Evolutionary conservation across 768 basidiomycete genomes (phyloP), one percentile per base, ranked within the genome.

Genomic region (Leccinellum rugosiceps): DNA sequence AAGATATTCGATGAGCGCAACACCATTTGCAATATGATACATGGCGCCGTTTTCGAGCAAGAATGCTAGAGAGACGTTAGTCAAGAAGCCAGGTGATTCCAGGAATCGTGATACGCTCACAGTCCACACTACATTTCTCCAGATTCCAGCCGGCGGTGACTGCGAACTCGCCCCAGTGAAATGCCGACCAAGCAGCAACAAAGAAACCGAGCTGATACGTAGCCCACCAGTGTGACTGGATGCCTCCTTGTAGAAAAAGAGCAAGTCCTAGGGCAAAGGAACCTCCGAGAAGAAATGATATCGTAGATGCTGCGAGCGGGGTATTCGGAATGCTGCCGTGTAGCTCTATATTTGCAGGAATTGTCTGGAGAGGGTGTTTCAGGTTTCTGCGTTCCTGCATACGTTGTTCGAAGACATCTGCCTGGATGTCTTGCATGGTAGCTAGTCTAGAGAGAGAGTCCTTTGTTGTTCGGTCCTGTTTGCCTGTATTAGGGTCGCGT

Each of bases 131-230:
- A 67, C 94, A 90, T 74, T 95, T 97, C 52, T 90, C 88, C 41
- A 87, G 75, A 72, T 98, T 98, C 89, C 92, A 98, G 23, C 92
- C 92, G 1, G 95, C 95, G 7, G 97, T 97, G 4, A 95, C 93
- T 35, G 88, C 90, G 67, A 94, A 98, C 71, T 99, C 97, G 13
- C 83, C 85, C 85, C 93, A 89, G 67, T 99, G 97, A 72, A 99
- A 99, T 34, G 80, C 76, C 0, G 91, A 80, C 90, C 92, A 93
- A 5, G 87, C 80, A 32, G 88, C 85, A 41, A 91, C 60, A 71
- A 94, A 98, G 71, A 91, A 85, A 1, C 90, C 92, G 2, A 97
- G 77, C 65, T 89, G 89, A 56, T 84, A 83, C 26, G 86, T 89
- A 0, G 83, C 72, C 83, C 88, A 90, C 80, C 83, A 85, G 30